These are phyloP conservation scores for Aureobasidium sp. DNA, from an alignment of 2,329 filamentous ascomycete species.

Conservation along the genomic window DNA sequence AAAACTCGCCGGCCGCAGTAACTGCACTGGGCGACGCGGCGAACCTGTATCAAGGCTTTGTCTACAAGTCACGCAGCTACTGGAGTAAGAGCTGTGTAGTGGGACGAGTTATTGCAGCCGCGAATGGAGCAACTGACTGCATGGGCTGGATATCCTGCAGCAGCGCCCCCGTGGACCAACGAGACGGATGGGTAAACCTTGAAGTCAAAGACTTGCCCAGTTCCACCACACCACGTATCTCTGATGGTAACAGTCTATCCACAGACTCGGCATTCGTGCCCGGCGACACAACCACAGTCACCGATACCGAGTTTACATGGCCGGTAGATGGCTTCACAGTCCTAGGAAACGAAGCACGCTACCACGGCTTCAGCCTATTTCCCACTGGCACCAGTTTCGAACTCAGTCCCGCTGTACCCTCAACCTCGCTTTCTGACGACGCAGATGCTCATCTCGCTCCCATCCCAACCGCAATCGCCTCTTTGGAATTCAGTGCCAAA, in stretches of 20 bases:
- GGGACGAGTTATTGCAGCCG: slow-evolving; percentile 44
- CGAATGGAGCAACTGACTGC: slow-evolving; percentile 39
- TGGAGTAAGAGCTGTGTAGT: slow-evolving; percentile 51
- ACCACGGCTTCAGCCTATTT: slow-evolving; percentile 19
- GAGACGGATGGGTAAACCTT: slow-evolving; percentile 45
- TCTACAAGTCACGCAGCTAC: slow-evolving; percentile 42
- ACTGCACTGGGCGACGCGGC: slow-evolving; percentile 41
- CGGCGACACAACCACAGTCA: slow-evolving; percentile 18
- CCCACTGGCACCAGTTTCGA: slow-evolving; percentile 5
- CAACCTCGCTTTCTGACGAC: not conserved
- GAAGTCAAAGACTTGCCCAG: slow-evolving; percentile 29
- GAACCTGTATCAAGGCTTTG: slow-evolving; percentile 48
- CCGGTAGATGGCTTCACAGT: slow-evolving; percentile 28
- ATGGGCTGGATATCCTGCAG: slow-evolving; percentile 46
- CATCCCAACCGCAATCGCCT: not conserved
- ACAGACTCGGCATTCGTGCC: slow-evolving; percentile 31
- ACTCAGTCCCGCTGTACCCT: not conserved
- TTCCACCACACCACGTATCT: slow-evolving; percentile 28
- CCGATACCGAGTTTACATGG: slow-evolving; percentile 26
- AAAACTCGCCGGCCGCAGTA: slow-evolving; percentile 46
- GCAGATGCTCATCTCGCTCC: not conserved
- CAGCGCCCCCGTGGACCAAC: slow-evolving; percentile 31
- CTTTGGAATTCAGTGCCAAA: slow-evolving; percentile 15
- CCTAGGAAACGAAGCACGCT: slow-evolving; percentile 23
- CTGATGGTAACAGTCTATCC: slow-evolving; percentile 24